phyloP scores from a whole-genome alignment of 1,139 yeast species.

The Suhomyces coccinellae region DNA sequence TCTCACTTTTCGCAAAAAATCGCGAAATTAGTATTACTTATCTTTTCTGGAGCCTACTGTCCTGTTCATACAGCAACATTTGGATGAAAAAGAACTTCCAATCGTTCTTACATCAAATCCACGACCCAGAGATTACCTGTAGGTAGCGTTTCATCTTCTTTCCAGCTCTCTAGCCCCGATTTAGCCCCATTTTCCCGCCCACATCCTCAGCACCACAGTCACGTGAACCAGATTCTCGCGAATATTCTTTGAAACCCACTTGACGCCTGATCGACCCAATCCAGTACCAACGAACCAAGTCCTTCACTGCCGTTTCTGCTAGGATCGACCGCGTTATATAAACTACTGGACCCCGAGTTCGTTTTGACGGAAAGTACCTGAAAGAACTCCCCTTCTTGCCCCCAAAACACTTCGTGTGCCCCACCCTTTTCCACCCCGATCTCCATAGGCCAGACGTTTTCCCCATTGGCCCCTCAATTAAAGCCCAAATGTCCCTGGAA shows the following conservation, averaged over 20 bases:
- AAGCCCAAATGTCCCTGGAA: not conserved
- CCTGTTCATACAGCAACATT: too few relatives aligned
- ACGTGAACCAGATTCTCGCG: not conserved
- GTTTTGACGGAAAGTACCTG: too few relatives aligned
- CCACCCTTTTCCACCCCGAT: not conserved
- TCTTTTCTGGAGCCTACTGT: too few relatives aligned
- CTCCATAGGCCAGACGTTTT: not conserved
- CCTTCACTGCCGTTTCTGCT: not conserved
- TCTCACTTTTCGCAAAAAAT: too few relatives aligned
- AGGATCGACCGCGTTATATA: not conserved
- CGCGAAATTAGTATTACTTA: too few relatives aligned
- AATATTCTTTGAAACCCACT: not conserved
- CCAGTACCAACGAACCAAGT: not conserved
- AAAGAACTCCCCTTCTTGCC: not conserved
- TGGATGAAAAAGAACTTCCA: too few relatives aligned
- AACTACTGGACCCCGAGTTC: not conserved
- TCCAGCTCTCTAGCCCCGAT: not conserved
- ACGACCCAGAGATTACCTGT: not conserved
- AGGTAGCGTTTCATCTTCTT: too few relatives aligned
- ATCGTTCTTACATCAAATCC: not conserved
- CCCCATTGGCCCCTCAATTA: not conserved
- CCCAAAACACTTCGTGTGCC: not conserved
- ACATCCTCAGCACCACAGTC: not conserved
- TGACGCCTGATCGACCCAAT: not conserved
- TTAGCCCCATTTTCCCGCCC: not conserved